Base-by-base conservation (phyloP, 1,139 yeast genomes). In the Saccharomyces uvarum region DNA sequence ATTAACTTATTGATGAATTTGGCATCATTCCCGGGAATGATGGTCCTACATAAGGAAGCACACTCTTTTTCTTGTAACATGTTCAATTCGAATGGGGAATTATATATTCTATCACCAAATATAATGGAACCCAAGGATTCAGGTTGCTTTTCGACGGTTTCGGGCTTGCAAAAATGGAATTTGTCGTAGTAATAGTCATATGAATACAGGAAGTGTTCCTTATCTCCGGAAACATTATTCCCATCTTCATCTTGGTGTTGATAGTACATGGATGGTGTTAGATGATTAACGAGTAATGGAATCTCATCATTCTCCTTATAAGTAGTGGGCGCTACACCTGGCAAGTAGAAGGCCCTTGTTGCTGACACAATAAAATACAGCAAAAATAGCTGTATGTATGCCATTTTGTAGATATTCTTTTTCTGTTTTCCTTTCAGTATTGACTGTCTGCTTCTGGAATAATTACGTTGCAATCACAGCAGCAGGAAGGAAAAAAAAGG, bases 291-390 rank as follows among this genome's bases (percentile, higher is more conserved):
- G 54, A 85, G 74, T 56, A 93, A 74, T 5, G 95, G 91, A 52
- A 93, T 84, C 1, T 65, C 63, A 54, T 90, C 95, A 53, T 85
- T 90, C 58, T 79, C 76, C 51, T 79, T 76, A 68, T 93, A 93
- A 56, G 91, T 86, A 1, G 95, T 87, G 19, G 99, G 98, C 0
- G 97, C 95, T 28, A 90, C 95, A 13, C 98, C 98, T 0, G 98
- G 98, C 58, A 93, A 76, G 69, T 91, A 91, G 73, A 91, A 91
- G 2, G 84, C 95, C 52, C 67, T 62, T 9, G 55, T 32, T 19
- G 21, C 7, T 9, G 53, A 21, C 26, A 26, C 24, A 3, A 19
- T 13, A 19, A 28, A 31, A 21, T 14, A 47, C 21, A 47, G 14
- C 32, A 38, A 38, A 13, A 38, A 38, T 6, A 38, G 44, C 24